Conservation (phyloP, 495 filamentous ascomycete genomes). For the Lophiostoma macrostomum region DNA sequence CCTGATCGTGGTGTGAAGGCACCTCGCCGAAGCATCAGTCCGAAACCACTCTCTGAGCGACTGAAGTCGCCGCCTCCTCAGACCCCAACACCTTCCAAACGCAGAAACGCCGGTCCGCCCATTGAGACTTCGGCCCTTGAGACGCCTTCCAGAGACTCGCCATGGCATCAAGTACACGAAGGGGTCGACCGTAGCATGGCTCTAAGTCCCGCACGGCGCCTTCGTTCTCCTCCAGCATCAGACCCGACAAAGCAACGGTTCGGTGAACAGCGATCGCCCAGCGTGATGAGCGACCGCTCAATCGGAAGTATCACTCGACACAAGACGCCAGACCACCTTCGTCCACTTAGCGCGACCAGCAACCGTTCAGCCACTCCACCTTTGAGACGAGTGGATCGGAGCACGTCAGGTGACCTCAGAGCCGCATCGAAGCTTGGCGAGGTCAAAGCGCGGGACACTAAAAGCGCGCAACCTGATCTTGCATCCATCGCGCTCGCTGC, state of each 20-base stretch:
- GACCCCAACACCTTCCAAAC: slow-evolving; percentile 18
- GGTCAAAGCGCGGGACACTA: slow-evolving; percentile 27
- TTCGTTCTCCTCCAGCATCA: slow-evolving; percentile 32
- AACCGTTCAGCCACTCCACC: slow-evolving; percentile 58
- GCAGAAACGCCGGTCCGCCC: slow-evolving; percentile 4
- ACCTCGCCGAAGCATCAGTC: slow-evolving; percentile 30
- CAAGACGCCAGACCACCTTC: slow-evolving; percentile 57
- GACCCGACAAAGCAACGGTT: slow-evolving; percentile 34
- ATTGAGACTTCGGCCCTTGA: not conserved
- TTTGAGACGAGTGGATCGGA: slow-evolving; percentile 69
- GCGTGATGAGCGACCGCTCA: slow-evolving; percentile 47
- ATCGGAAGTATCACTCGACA: slow-evolving; percentile 44
- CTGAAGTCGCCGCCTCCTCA: slow-evolving; percentile 34
- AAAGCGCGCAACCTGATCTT: slow-evolving; percentile 29
- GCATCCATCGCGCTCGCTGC: slow-evolving; percentile 29
- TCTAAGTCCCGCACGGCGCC: slow-evolving; percentile 31
- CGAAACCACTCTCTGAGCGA: slow-evolving; percentile 29
- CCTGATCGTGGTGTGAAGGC: slow-evolving; percentile 40
- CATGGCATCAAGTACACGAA: slow-evolving; percentile 41
- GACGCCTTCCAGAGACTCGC: slow-evolving; percentile 34
- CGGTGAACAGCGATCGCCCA: slow-evolving; percentile 39
- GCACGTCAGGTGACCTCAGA: slow-evolving; percentile 75
- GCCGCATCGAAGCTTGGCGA: slow-evolving; percentile 56
- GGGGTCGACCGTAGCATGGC: slow-evolving; percentile 36
- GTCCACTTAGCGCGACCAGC: slow-evolving; percentile 60